phyloP scores from a whole-genome alignment of 2,329 filamentous ascomycete species.

The Fusarium albidum region DNA sequence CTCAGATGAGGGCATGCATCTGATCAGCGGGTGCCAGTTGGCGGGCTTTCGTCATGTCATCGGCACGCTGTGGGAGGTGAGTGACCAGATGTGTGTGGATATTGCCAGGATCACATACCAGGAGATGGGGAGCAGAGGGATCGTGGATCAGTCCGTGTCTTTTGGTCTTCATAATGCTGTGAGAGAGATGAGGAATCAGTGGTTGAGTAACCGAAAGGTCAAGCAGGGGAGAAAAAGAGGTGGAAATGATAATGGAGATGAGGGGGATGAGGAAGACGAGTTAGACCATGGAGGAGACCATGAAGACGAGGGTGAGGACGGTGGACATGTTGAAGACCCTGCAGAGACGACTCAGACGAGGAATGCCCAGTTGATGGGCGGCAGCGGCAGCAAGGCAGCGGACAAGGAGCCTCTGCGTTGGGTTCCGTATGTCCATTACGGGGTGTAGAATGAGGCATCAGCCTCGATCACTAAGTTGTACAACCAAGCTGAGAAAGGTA shows the following conservation, averaged over 20 bases:
- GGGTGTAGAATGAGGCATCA: too few species aligned
- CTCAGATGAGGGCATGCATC: constrained; percentile 49
- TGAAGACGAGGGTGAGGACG: background rate
- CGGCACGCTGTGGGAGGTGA: constrained; percentile 7
- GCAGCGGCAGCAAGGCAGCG: too few species aligned
- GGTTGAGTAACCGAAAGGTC: background rate
- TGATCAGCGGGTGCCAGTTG: constrained; percentile 32
- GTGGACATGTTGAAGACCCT: background rate
- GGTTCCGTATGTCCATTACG: constrained; percentile 5
- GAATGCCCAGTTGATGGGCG: too few species aligned
- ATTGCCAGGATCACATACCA: constrained; percentile 4
- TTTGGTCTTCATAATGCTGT: constrained; percentile 2
- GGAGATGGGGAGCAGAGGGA: background rate
- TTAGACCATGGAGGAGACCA: background rate
- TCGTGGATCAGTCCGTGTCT: background rate
- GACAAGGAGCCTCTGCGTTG: background rate
- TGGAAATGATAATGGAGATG: too few species aligned
- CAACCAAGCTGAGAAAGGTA: too few species aligned
- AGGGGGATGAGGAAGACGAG: background rate
- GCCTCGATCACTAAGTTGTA: too few species aligned
- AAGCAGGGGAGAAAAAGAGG: too few species aligned
- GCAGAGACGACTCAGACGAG: too few species aligned
- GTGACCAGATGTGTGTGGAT: background rate
- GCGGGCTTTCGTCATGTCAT: constrained; percentile 14
- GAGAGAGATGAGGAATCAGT: background rate